phyloP scores from a whole-genome alignment of 2,329 filamentous ascomycete genomes.

The Sporothrix pallida region DNA sequence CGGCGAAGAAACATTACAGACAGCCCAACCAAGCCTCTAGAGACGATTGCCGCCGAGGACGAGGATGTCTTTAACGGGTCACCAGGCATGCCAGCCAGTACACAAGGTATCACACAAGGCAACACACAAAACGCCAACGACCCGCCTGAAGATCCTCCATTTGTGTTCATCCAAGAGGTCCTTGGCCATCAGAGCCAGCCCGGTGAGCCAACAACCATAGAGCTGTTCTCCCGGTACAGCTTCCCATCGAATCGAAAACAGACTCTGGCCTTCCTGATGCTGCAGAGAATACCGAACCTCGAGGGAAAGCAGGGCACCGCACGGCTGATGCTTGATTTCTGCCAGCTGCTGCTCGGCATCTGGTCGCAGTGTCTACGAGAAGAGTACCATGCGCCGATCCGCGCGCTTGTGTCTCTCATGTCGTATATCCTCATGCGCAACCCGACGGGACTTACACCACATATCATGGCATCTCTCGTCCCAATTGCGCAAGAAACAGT shows the following conservation, averaged over 20 bases:
- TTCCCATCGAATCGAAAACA: constrained; percentile 70
- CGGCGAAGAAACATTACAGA: constrained; percentile 69
- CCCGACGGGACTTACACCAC: constrained; percentile 62
- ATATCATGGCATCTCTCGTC: constrained; percentile 63
- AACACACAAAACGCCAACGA: background rate
- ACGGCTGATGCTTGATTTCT: constrained; percentile 68
- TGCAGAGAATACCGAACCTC: constrained; percentile 68
- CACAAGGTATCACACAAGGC: too few species aligned
- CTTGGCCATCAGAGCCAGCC: constrained; percentile 65
- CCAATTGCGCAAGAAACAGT: constrained; percentile 64
- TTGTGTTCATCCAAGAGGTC: constrained; percentile 65
- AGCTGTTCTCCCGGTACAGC: constrained; percentile 67
- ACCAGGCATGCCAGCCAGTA: background rate
- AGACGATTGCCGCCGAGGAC: constrained; percentile 48
- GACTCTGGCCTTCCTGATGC: constrained; percentile 70
- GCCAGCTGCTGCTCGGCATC: constrained; percentile 65
- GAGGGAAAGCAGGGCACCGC: constrained; percentile 56
- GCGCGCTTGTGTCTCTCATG: constrained; percentile 68
- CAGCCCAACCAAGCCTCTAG: constrained; percentile 69
- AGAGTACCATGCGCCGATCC: constrained; percentile 66
- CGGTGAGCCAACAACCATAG: constrained; percentile 67
- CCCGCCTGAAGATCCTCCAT: constrained; percentile 43
- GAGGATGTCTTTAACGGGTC: constrained; percentile 15
- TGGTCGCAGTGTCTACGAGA: constrained; percentile 73
- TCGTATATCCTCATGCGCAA: constrained; percentile 68